Percentiles rank a stretch among this genome's conserved stretches.
phyloP scores from a whole-genome alignment of 2,329 filamentous ascomycete species.

The Penicillium occitanis region DNA sequence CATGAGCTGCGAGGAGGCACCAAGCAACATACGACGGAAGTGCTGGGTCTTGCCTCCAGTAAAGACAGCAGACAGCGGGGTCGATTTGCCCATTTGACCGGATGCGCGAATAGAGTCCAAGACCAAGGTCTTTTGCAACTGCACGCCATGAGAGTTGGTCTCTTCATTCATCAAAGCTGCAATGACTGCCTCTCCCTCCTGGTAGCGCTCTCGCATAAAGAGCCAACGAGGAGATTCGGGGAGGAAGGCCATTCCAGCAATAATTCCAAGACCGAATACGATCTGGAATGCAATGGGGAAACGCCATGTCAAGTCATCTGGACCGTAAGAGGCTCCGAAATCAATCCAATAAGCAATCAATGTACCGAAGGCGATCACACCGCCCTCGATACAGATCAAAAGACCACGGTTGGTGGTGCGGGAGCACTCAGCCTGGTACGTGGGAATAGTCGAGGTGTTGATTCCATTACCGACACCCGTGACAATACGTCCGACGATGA shows the following conservation, averaged over 20 bases:
- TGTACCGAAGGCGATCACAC: slow-evolving; percentile 39
- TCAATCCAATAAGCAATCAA: slow-evolving; percentile 31
- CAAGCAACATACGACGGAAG: slow-evolving; percentile 43
- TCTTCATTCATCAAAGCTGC: slow-evolving; percentile 47
- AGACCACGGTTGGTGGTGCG: slow-evolving; percentile 55
- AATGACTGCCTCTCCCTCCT: slow-evolving; percentile 49
- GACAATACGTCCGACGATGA: slow-evolving; percentile 54
- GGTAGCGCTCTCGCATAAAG: slow-evolving; percentile 51
- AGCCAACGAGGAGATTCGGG: slow-evolving; percentile 39
- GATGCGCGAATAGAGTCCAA: slow-evolving; percentile 57
- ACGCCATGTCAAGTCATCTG: slow-evolving; percentile 41
- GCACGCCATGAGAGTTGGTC: slow-evolving; percentile 54
- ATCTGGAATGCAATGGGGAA: slow-evolving; percentile 52
- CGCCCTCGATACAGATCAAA: slow-evolving; percentile 56
- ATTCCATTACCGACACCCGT: slow-evolving; percentile 58
- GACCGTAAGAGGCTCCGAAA: slow-evolving; percentile 27
- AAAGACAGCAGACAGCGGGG: slow-evolving; percentile 21
- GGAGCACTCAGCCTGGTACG: slow-evolving; percentile 52
- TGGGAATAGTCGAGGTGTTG: slow-evolving; percentile 57
- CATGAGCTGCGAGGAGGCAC: slow-evolving; percentile 43
- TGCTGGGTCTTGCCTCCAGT: slow-evolving; percentile 40
- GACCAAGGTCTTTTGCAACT: slow-evolving; percentile 58
- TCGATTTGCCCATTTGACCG: slow-evolving; percentile 27
- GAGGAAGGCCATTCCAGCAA: slow-evolving; percentile 36
- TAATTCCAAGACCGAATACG: slow-evolving; percentile 46